These are phyloP conservation scores for Amylocarpus encephaloides DNA, from an alignment of 2,329 filamentous ascomycete species.

Conservation along the genomic window DNA sequence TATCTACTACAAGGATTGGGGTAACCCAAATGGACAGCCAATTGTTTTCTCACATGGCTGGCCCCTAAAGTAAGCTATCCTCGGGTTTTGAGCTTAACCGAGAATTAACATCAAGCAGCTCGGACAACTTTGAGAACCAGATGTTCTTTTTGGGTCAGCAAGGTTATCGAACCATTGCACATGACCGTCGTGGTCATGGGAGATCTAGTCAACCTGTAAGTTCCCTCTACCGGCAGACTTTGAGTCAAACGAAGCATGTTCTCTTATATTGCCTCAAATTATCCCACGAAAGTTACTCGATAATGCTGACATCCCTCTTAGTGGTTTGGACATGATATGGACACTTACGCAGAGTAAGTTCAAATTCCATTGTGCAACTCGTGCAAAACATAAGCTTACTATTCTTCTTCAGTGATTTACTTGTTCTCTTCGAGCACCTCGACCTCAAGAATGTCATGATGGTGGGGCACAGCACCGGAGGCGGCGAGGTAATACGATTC, in stretches of 20 bases:
- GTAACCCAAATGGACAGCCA: slow-evolving; percentile 31
- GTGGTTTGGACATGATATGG: slow-evolving; percentile 31
- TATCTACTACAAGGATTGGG: slow-evolving; percentile 40
- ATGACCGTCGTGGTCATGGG: slow-evolving; percentile 35
- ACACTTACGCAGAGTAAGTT: slow-evolving; percentile 32
- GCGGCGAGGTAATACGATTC: slow-evolving; percentile 36
- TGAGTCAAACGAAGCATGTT: not conserved
- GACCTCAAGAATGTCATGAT: slow-evolving; percentile 32
- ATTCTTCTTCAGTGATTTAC: slow-evolving; percentile 25
- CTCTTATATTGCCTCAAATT: not conserved
- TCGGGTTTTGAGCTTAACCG: too few species aligned
- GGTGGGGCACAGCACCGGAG: slow-evolving; percentile 37
- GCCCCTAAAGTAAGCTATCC: slow-evolving; percentile 26
- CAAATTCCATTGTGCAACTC: not conserved
- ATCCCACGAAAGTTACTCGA: not conserved
- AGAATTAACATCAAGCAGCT: slow-evolving; percentile 16
- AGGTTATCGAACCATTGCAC: slow-evolving; percentile 36
- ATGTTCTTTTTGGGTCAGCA: slow-evolving; percentile 34
- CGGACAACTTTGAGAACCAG: slow-evolving; percentile 36
- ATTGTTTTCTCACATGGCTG: slow-evolving; percentile 37
- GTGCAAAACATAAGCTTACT: not conserved
- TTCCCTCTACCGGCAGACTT: slow-evolving; percentile 29
- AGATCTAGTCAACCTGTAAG: slow-evolving; percentile 33
- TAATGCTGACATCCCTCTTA: not conserved
- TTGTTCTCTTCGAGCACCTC: slow-evolving; percentile 33